A percentile compares a stretch with the other conserved stretches of the same genome.
These are phyloP conservation scores for Fusarium sp. DNA, from an alignment of 2,329 filamentous ascomycete species.

Conservation along the genomic window DNA sequence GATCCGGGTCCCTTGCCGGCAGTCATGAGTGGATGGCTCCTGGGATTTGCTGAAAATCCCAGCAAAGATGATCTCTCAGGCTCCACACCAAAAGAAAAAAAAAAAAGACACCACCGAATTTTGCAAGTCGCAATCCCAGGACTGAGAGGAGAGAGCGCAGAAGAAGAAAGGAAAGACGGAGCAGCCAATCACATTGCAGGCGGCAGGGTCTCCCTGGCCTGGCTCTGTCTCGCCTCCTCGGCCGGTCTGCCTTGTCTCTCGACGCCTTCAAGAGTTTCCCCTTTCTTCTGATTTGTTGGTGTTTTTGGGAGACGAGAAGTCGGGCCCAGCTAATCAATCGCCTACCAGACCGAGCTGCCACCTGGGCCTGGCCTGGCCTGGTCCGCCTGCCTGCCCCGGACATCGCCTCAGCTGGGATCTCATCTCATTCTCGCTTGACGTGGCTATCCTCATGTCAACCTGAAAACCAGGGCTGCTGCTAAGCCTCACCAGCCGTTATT, in stretches of 20 bases:
- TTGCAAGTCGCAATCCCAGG: slow-evolving; percentile 23
- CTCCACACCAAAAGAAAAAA: slow-evolving; percentile 23
- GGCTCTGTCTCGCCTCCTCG: neutral
- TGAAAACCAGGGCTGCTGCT: slow-evolving; percentile 11
- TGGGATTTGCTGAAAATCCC: slow-evolving; percentile 17
- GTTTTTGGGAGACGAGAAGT: neutral
- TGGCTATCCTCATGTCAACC: slow-evolving; percentile 35
- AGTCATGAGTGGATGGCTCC: slow-evolving; percentile 13
- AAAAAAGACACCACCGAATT: slow-evolving; percentile 24
- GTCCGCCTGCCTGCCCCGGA: neutral
- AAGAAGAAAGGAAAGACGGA: slow-evolving; percentile 23
- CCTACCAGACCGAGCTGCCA: neutral
- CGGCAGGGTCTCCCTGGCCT: slow-evolving; percentile 4
- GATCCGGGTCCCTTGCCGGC: slow-evolving; percentile 25
- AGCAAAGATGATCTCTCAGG: slow-evolving; percentile 34
- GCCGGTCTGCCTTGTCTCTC: slow-evolving; percentile 9
- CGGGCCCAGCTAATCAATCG: neutral
- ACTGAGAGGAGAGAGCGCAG: slow-evolving; percentile 24
- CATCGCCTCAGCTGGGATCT: slow-evolving; percentile 30
- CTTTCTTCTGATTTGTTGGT: slow-evolving; percentile 14
- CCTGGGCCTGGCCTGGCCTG: slow-evolving; percentile 7
- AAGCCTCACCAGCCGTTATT: slow-evolving; percentile 23
- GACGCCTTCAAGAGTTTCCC: slow-evolving; percentile 15
- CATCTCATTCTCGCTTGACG: slow-evolving; percentile 21
- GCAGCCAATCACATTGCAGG: slow-evolving; percentile 3